A percentile compares a stretch with the other conserved stretches of the same genome.
Conservation (phyloP, 176 grass and related monocot species). For the Bonia amplexicaulis region DNA sequence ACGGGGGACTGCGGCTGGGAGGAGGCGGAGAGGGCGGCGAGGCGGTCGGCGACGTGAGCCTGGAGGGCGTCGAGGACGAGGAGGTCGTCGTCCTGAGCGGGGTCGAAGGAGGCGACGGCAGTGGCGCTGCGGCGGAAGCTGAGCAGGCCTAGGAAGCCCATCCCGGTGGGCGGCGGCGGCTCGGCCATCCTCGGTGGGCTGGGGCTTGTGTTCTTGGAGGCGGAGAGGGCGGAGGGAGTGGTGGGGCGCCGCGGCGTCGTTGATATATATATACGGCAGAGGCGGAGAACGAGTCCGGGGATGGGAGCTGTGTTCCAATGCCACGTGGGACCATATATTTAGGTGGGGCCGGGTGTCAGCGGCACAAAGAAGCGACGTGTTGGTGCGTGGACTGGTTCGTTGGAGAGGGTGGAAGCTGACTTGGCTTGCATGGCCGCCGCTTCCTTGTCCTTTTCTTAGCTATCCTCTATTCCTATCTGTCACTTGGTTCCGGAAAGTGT, state of each 20-base stretch:
- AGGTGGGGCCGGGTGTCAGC: accelerated
- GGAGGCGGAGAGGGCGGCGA: slow-evolving; percentile 32
- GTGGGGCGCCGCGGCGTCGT: background rate
- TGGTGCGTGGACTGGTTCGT: slow-evolving; percentile 34
- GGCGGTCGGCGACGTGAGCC: slow-evolving; percentile 58
- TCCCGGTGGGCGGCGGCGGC: slow-evolving; percentile 30
- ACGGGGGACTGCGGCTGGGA: background rate
- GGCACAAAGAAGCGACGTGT: accelerated
- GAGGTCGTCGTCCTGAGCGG: slow-evolving; percentile 58
- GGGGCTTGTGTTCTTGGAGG: background rate
- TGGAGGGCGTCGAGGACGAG: slow-evolving; percentile 60
- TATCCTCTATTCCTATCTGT: background rate
- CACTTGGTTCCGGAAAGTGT: background rate
- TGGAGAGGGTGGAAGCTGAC: slow-evolving; percentile 29
- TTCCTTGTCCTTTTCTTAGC: too few species aligned
- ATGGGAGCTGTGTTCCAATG: accelerated
- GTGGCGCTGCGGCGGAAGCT: slow-evolving; percentile 62
- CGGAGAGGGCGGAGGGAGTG: slow-evolving; percentile 31
- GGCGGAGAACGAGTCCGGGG: background rate
- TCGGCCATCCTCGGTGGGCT: slow-evolving; percentile 41
- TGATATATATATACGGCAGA: background rate
- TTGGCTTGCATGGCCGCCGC: slow-evolving; percentile 33
- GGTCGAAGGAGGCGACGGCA: slow-evolving; percentile 68
- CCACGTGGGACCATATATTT: accelerated
- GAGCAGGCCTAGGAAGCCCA: slow-evolving; percentile 53